Conservation (phyloP, 23 red algal species). For the Gracilaria domingensis region DNA sequence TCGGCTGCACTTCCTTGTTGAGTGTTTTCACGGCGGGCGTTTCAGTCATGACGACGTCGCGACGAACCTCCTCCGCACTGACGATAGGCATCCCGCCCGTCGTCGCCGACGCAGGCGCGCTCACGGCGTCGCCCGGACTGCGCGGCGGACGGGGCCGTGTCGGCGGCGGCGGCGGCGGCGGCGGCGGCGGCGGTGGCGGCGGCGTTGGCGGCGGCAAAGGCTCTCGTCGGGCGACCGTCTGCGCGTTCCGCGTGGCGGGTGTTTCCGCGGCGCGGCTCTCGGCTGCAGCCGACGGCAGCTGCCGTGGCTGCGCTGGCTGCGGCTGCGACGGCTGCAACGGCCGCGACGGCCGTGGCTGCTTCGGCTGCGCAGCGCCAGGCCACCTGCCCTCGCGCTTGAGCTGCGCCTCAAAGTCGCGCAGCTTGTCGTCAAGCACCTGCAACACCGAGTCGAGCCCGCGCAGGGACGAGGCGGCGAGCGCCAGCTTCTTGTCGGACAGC, state of each 20-base stretch:
- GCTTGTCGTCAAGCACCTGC: constrained; percentile 64
- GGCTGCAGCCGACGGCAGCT: too few relatives aligned
- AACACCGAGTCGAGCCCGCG: constrained; percentile 51
- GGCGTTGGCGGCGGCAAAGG: not conserved
- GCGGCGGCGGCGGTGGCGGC: not conserved
- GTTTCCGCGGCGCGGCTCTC: not conserved
- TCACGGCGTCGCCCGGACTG: not conserved
- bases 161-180: not conserved
- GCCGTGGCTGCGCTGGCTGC: too few relatives aligned
- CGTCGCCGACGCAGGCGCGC: not conserved
- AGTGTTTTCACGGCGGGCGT: not conserved
- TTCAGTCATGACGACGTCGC: constrained; percentile 20
- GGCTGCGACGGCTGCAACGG: too few relatives aligned
- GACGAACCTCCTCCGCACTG: not conserved
- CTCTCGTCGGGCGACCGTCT: not conserved
- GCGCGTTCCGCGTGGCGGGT: not conserved
- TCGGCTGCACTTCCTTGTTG: not conserved
- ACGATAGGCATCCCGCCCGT: not conserved
- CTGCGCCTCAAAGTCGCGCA: constrained; percentile 88
- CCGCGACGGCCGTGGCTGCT: too few relatives aligned
- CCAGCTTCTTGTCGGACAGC: constrained; percentile 64
- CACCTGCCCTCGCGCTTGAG: constrained; percentile 86
- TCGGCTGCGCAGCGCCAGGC: constrained; percentile 41
- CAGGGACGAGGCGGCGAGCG: constrained; percentile 64
- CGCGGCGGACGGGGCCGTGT: too few relatives aligned